Evolutionary conservation across 2,329 filamentous ascomycete genomes (phyloP), one percentile per base, ranked within the genome.

Genomic region (Talaromyces sp.): DNA sequence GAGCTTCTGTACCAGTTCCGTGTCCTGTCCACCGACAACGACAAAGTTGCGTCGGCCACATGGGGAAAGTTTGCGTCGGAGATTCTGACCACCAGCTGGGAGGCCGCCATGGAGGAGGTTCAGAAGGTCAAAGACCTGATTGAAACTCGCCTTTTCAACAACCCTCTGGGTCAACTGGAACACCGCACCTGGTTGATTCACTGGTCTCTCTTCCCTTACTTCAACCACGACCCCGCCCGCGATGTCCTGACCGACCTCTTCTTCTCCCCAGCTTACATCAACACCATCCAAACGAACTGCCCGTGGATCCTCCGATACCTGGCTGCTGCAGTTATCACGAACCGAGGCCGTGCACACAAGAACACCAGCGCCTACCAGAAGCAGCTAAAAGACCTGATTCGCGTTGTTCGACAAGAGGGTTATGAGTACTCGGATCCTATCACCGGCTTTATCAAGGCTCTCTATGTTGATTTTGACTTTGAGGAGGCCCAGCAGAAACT

Each of bases 31-130:
- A 99, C 93, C 70, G 95, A 99, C 78, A 96, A 96, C 81, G 95
- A 98, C 84, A 96, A 96, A 82, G 93, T 97, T 68, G 87, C 91
- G 62, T 90, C 91, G 59, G 95, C 95, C 63, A 98, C 93, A 64
- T 99, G 95, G 95, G 95, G 95, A 77, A 97, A 97, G 82, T 85
- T 99, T 64, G 95, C 93, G 57, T 96, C 89, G 68, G 95, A 99
- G 78, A 98, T 99, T 74, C 85, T 99, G 66, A 92, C 88, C 68
- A 91, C 90, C 68, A 96, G 93, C 83, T 99, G 95, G 95, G 95
- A 98, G 72, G 87, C 86, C 51, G 93, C 91, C 55, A 88, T 96
- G 79, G 92, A 96, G 78, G 92, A 96, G 80, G 82, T 96, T 56
- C 86, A 89, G 72, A 96, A 95, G 78, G 90, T 96, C 65, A 91